Percentiles rank a stretch among this genome's conserved stretches.
Conservation (phyloP, 108 stramenopile genomes). For the Pelagomonas calceolata region DNA sequence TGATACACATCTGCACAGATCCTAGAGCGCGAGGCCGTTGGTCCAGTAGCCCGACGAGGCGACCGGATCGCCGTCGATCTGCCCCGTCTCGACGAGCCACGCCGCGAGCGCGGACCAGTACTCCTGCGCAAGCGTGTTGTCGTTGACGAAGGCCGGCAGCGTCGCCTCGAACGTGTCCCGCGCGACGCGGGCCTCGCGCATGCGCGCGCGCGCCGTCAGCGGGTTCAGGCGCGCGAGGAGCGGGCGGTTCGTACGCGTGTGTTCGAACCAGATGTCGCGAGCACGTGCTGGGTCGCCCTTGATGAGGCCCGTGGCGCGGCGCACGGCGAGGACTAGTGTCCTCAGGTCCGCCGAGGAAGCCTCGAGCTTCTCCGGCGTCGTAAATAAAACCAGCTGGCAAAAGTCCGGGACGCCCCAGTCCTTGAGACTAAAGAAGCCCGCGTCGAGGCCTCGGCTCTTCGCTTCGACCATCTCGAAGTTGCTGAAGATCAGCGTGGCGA, state of each 20-base stretch:
- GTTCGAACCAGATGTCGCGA: slow-evolving; percentile 26
- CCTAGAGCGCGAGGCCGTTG: slow-evolving; percentile 16
- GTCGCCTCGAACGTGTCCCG: slow-evolving; percentile 35
- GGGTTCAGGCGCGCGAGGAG: slow-evolving; percentile 13
- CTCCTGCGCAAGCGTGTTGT: slow-evolving; percentile 37
- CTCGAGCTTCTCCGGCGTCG: slow-evolving; percentile 32
- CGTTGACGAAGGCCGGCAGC: slow-evolving; percentile 44
- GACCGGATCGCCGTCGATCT: slow-evolving; percentile 29
- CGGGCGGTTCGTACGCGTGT: background rate
- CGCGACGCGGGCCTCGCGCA: background rate
- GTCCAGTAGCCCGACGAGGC: slow-evolving; percentile 35
- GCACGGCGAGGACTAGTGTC: slow-evolving; percentile 40
- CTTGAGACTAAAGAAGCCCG: slow-evolving; percentile 37
- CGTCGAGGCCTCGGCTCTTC: slow-evolving; percentile 27
- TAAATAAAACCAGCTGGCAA: slow-evolving; percentile 44
- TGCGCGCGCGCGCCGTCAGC: slow-evolving; percentile 16
- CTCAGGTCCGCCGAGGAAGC: slow-evolving; percentile 18
- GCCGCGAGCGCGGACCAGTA: slow-evolving; percentile 38
- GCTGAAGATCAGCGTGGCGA: slow-evolving; percentile 46
- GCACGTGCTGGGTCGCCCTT: slow-evolving; percentile 37
- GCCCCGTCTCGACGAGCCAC: slow-evolving; percentile 42
- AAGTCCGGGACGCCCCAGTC: slow-evolving; percentile 55
- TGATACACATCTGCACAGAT: too few species aligned
- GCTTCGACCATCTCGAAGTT: slow-evolving; percentile 50
- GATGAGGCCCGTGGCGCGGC: slow-evolving; percentile 39